Evolutionary conservation across 257 asterid genomes (phyloP), one percentile per base, ranked within the genome.

Genomic region (Penstemon eatonii): DNA sequence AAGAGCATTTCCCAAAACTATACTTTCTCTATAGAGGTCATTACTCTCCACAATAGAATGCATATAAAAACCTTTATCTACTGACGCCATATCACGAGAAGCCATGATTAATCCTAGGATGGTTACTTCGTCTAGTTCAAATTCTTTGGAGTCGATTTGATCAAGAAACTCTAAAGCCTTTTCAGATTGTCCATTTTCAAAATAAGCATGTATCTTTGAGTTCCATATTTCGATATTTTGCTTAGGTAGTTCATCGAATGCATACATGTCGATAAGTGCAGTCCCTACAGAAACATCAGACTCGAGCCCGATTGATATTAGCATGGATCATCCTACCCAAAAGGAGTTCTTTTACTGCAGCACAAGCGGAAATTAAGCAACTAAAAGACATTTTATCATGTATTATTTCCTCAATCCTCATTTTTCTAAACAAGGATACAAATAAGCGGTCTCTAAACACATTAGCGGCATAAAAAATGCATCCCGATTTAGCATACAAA

Each of bases 31-130:
- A 6, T 72, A 66, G 68, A 5, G 44, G 7, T 69, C 75, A 36
- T 64, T 60, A 40, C 67, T 70, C 74, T 73, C 79, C 65, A 79
- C 61, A 51, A 73, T 70, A 62, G 85, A 84, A 66, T 84, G 84
- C 19, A 74, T 39, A 47, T n/a, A 10, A 54, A 45, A 74, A 55
- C 86, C 79, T 7, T 39, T 65, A 39, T 44, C 67, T 25, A 81
- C 58, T n/a, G 74, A 73, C 53, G 77, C 82, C 7, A 70, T 73
- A 74, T 84, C 86, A 56, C 89, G 85, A 41, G 79, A 81, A 73
- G 85, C 84, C 84, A 58, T 78, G 11, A 84, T 72, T 19, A 84
- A 25, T 67, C 86, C 89, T 8, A 84, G 72, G 36, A 79, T 8
- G 5, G 89, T 81, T 46, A 79, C 76, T 74, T 79, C 85, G 44